Evolutionary conservation across 352 stramenopile genomes (phyloP), one percentile per base, ranked within the genome.

Genomic region (Pythium pyrilobum): DNA sequence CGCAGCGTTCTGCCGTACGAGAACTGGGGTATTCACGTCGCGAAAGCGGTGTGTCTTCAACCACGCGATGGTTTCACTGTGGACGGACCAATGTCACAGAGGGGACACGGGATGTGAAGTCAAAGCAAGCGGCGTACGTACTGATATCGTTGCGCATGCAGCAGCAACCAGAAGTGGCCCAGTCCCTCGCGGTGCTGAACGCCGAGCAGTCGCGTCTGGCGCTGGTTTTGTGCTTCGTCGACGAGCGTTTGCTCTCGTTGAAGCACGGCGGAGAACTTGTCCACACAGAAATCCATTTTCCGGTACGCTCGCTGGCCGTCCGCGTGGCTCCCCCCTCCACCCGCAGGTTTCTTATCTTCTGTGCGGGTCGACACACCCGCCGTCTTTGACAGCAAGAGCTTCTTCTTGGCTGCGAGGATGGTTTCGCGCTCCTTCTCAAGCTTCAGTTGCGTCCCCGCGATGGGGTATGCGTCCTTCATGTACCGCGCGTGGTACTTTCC

Each of bases 401-500:
- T 80, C 52, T 86, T 92, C 65, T 89, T 89, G 10, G 76, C 79
- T 1, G 60, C 48, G 21, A 81, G 56, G 11, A 70, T 67, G 56
- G 82, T 44, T 18, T 85, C 77, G 16, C 69, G 77, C 49, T 92
- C 70, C 37, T 72, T 78, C 64, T 92, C 79, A 33, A 87, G 60
- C 43, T 66, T 74, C 24, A 90, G 39, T 72, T 92, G 82, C 15
- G 71, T 64, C 11, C 82, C 82, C 28, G 79, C 77, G 42, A 92
- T 87, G 32, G 79, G 82, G 41, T 84, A 92, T 44, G 62, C 55
- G 43, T 89, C 66, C 45, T 80, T 82, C 64, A 92, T 80, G 42
- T 65, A 89, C 15, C 66, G 70, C 13, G 58, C 23, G 56, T 92
- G 79, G 64, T 90, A 92, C 44, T 89, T 87, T 12, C 82, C 82